Evolutionary conservation across 306 rosid species (phyloP).

Genomic region (Quillaja saponaria): DNA sequence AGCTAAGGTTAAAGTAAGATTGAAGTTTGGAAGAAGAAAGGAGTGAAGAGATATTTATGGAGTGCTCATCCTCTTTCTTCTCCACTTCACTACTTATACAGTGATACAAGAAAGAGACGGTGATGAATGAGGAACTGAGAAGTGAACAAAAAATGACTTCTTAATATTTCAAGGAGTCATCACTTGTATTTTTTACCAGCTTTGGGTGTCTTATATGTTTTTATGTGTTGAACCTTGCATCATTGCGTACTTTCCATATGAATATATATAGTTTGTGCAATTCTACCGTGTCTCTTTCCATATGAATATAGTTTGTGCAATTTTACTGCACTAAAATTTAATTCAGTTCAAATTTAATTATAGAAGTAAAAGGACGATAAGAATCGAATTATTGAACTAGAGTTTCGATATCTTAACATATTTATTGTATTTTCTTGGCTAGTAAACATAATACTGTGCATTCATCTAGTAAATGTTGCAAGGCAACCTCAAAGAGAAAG

Average conservation of each 20-base stretch:
- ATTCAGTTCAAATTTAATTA: too few species aligned
- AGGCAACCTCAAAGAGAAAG: too few species aligned
- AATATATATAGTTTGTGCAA: slow-evolving; percentile 47
- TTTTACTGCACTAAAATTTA: too few species aligned
- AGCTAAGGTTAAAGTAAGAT: slow-evolving; percentile 52
- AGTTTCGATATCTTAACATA: too few species aligned
- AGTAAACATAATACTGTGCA: too few species aligned
- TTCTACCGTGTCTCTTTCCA: slow-evolving; percentile 23
- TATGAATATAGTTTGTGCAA: too few species aligned
- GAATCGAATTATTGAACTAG: too few species aligned
- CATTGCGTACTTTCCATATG: slow-evolving; percentile 39
- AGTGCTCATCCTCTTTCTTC: slow-evolving; percentile 99
- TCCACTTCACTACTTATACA: slow-evolving; percentile 67
- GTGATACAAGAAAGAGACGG: slow-evolving; percentile 40
- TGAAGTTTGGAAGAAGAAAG: slow-evolving; percentile 72
- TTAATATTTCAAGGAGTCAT: slow-evolving; percentile 44
- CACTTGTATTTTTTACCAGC: slow-evolving; percentile 36
- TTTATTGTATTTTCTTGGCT: too few species aligned
- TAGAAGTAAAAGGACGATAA: too few species aligned
- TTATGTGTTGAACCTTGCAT: slow-evolving; percentile 61
- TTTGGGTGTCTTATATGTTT: slow-evolving; percentile 42
- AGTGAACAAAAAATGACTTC: slow-evolving; percentile 49
- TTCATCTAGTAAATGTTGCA: too few species aligned
- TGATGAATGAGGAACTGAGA: slow-evolving; percentile 34
- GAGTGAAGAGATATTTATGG: slow-evolving; percentile 85